Evolutionary conservation across 2,329 filamentous ascomycete genomes (phyloP), one percentile per base, ranked within the genome.

Genomic region (Emergomyces orientalis): DNA sequence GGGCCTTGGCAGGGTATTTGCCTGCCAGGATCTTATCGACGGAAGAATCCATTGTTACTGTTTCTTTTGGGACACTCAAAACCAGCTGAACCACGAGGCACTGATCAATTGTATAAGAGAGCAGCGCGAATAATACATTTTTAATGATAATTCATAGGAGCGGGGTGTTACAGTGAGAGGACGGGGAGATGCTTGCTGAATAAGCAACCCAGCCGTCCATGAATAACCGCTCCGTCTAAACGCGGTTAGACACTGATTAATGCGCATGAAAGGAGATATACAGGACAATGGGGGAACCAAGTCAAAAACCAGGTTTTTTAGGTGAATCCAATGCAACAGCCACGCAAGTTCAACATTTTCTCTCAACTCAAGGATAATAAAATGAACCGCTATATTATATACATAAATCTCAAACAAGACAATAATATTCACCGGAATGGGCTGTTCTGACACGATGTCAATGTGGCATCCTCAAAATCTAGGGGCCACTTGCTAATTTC

Each of bases 1-100:
- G 94, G 34, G 84, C 81, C 79, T 97, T 97, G 70, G 89, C 93
- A 30, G 94, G 94, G 70, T 88, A 88, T 74, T 86, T 87, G 63
- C 79, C 82, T 62, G 79, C 77, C 30, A 84, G 74, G 47, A 83
- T 74, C n/a, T 67, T 59, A 49, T 76, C 72, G 6, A 74, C 65
- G 2, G 72, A 68, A 39, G 72, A 39, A 58, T 64, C 63, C 66
- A 67, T 67, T 55, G 22, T 41, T 45, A n/a, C 19, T 27, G 9
- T 43, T 55, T 54, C 11, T 43, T 34, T n/a, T 14, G 52, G 27
- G 47, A 3, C 8, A 14, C 17, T 19, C 51, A 54, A 52, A n/a
- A 34, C 17, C 51, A 54, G 9, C 17, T 27, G 11, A 25, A 27
- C 37, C 2, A 37, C 37, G 11, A 22, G 27, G 6, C 34, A 32